Evolutionary conservation across 2,329 filamentous ascomycete species (phyloP), one percentile per base, ranked within the genome.

Genomic region (Juglanconis sp.): DNA sequence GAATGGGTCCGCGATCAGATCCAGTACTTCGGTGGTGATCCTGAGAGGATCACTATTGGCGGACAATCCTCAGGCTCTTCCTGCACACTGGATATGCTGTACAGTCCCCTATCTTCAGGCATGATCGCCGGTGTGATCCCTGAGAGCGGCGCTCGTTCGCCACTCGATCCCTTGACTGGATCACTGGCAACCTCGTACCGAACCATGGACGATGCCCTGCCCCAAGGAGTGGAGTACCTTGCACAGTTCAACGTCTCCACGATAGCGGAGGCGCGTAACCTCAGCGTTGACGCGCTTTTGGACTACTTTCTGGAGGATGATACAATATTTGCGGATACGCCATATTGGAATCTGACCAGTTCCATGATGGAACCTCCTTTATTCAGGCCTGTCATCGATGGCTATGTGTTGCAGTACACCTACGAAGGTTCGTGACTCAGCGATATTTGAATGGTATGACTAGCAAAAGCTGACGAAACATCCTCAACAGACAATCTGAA

Each of bases 61-160:
- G 90, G 89, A 13, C 84, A 81, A 62, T 89, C 85, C 56, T 88
- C 89, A 3, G 89, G 89, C 5, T 88, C 80, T 4, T 84, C 79
- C 1, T 86, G 86, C 3, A 79, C 65, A 17, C 8, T 48, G 15
- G 46, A 48, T 48, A 30, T 17, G 8, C 9, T 48, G 10, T 48
- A 48, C 46, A 48, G 15, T 17, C 15, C 15, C 4, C 17, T 48
- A n/a, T 57, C 61, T 3, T 57, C 61, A 4, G 67, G 64, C 0
- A 64, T 68, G 5, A 61, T 73, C 31, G 57, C 64, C 15, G 69
- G 68, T 34, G 68, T 66, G 30, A 73, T 73, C 50, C 61, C 70
- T 4, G 69, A 73, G 61, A 71, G 67, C 53, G 71, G 72, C 54
- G 72, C 66, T 15, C 69, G 70, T 31, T 66, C 62, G n/a, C 65